A percentile compares a stretch with the other conserved stretches of the same genome.
Conservation (phyloP, 2,329 filamentous ascomycete genomes). For the Curvularia sp. region DNA sequence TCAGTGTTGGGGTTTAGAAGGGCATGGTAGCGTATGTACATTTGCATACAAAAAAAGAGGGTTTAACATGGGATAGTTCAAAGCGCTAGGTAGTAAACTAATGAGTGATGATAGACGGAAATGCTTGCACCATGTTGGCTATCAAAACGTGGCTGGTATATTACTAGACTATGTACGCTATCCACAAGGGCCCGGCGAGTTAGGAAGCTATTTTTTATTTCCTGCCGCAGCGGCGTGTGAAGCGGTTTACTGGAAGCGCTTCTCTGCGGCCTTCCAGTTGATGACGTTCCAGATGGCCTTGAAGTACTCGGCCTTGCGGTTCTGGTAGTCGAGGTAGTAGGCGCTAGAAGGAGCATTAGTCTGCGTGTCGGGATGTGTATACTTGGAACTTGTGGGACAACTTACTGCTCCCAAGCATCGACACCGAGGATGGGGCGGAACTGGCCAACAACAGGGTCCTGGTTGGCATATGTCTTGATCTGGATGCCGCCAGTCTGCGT, state of each 20-base stretch:
- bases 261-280: conserved; percentile 91
- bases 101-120: background rate
- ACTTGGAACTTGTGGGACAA: background rate
- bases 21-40: background rate
- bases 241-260: conserved; percentile 66
- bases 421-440: conserved; percentile 84
- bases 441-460: conserved; percentile 86
- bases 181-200: conserved; percentile 4
- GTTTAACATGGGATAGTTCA: background rate
- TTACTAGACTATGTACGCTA: conserved; percentile 13
- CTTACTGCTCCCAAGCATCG: conserved; percentile 88
- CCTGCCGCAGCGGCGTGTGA: background rate
- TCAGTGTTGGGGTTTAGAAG: background rate
- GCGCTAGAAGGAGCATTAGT: conserved; percentile 42
- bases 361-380: background rate
- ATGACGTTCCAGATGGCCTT: conserved; percentile 91
- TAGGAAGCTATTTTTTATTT: conserved; percentile 6
- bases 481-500: conserved; percentile 66
- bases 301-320: conserved; percentile 97
- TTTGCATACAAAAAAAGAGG: background rate
- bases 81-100: background rate
- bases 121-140: background rate
- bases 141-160: conserved; percentile 1
- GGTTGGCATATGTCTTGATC: conserved; percentile 79
- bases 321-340: conserved; percentile 82